Evolutionary conservation across 257 asterid genomes (phyloP), one percentile per base, ranked within the genome.

Genomic region (Capsicum rhomboideum): DNA sequence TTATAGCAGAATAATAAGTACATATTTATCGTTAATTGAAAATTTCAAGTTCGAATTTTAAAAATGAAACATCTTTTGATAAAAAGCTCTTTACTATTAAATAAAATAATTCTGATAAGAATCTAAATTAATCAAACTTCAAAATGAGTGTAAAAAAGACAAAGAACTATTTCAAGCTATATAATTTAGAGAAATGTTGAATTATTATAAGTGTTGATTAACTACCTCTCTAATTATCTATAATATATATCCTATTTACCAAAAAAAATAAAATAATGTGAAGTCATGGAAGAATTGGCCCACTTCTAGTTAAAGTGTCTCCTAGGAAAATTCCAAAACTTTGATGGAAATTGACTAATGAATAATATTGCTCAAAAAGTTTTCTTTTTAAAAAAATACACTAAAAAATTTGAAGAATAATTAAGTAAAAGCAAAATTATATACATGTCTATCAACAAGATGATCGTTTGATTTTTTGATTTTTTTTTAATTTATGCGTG

Each of bases 1-100:
- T 67, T 34, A 4, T 34, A 1, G 18, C 34, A 9, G 6, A 37
- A 37, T 5, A 0, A 37, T 18, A 18, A 68, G 9, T 37, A 37
- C 1, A 31, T 0, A 3, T 14, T 31, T 0, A 7, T 66, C 0
- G 0, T 63, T 8, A 6, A 64, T 1, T 28, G 28, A 6, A 2
- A 13, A 2, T 28, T 63, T 28, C 0, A 64, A 5, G 10, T 63
- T 6, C 2, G 6, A 26, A 8, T 66, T 6, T 0, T 66, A 2
- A 16, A 29, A 66, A 66, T 29, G 7, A 29, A 66, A 31, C 1
- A 0, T 16, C 46, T 16, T 29, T 29, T 16, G 13, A 31, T 26
- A 26, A 26, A 28, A 6, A 6, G 0, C 0, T 34, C 4, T 34
- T 2, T 34, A 13, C 8, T 63, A 11, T 2, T 26, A 0, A 11